Evolutionary conservation across 2,329 filamentous ascomycete species (phyloP).

Genomic region (Ophiostoma populinum): DNA sequence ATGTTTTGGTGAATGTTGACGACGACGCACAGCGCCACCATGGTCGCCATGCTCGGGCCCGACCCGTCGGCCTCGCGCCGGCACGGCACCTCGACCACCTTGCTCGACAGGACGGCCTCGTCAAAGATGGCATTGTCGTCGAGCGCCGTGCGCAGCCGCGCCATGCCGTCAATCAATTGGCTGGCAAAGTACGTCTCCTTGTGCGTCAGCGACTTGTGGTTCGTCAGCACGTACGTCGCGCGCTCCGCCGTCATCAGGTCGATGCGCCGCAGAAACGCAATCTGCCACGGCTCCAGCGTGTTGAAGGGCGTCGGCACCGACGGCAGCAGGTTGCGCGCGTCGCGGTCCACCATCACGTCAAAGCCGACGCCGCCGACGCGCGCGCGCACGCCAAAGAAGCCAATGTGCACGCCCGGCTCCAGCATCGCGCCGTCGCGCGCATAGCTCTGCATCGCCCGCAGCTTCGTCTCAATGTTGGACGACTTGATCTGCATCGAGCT

Average conservation of each 20-base stretch:
- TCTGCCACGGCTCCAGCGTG: conserved; percentile 35
- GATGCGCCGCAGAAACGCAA: conserved; percentile 34
- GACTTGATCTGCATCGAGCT: conserved; percentile 58
- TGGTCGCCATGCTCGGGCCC: conserved; percentile 8
- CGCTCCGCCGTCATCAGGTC: conserved; percentile 24
- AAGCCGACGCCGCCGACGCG: conserved; percentile 36
- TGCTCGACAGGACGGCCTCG: conserved; percentile 26
- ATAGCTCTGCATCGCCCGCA: conserved; percentile 48
- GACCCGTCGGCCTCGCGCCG: conserved; percentile 6
- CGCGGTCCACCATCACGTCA: conserved; percentile 42
- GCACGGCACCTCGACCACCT: conserved; percentile 26
- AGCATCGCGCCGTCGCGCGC: conserved; percentile 27
- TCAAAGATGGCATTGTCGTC: conserved; percentile 26
- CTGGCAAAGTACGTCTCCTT: conserved; percentile 26
- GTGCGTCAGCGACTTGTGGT: conserved; percentile 20
- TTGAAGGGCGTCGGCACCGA: conserved; percentile 35
- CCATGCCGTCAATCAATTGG: conserved; percentile 26
- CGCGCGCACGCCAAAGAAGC: conserved; percentile 39
- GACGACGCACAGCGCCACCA: conserved; percentile 29
- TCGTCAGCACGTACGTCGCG: conserved; percentile 22
- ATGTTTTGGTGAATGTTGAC: conserved; percentile 29
- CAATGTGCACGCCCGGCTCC: conserved; percentile 36
- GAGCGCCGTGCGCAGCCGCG: conserved; percentile 23
- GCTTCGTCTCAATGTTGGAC: conserved; percentile 38
- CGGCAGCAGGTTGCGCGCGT: conserved; percentile 42